These are phyloP conservation scores for Sarocladium oryzae DNA, from an alignment of 2,329 filamentous ascomycete genomes.

Conservation along the genomic window DNA sequence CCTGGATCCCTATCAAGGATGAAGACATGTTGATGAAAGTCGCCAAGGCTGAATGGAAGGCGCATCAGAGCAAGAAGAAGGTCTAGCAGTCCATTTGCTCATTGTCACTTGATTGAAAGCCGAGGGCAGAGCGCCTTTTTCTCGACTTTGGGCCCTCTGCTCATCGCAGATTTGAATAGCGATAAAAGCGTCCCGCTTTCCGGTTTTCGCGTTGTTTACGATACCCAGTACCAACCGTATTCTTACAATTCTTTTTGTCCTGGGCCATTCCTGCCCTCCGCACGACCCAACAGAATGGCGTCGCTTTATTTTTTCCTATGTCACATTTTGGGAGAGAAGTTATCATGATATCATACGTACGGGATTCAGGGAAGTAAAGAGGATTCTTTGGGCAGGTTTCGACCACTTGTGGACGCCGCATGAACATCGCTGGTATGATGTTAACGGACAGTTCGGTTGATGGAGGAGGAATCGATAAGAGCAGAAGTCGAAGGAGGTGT, in stretches of 20 bases:
- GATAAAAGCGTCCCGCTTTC: slow-evolving; percentile 5
- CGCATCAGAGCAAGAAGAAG: slow-evolving; percentile 43
- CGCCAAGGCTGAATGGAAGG: slow-evolving; percentile 79
- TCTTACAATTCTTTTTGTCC: no score
- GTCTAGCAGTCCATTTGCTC: slow-evolving; percentile 21
- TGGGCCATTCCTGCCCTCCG: no score
- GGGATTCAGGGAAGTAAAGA: background rate
- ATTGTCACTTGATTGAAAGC: no score
- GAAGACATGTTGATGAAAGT: slow-evolving; percentile 91
- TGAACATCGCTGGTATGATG: no score
- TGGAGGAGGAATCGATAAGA: no score
- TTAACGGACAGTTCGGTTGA: no score
- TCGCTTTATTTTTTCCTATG: background rate
- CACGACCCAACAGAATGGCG: no score
- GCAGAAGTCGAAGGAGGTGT: no score
- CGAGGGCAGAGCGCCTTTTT: no score
- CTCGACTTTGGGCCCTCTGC: no score
- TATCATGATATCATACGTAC: background rate
- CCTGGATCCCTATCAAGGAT: slow-evolving; percentile 89
- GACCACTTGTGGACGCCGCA: no score
- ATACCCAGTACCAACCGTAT: background rate
- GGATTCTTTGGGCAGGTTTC: no score
- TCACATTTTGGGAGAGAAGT: background rate
- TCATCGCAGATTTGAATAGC: slow-evolving; percentile 9
- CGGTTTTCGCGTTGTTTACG: background rate